A percentile compares a stretch with the other conserved stretches of the same genome.
Evolutionary conservation across 2,329 filamentous ascomycete genomes (phyloP).

Genomic region (Raffaelea ambrosiae): DNA sequence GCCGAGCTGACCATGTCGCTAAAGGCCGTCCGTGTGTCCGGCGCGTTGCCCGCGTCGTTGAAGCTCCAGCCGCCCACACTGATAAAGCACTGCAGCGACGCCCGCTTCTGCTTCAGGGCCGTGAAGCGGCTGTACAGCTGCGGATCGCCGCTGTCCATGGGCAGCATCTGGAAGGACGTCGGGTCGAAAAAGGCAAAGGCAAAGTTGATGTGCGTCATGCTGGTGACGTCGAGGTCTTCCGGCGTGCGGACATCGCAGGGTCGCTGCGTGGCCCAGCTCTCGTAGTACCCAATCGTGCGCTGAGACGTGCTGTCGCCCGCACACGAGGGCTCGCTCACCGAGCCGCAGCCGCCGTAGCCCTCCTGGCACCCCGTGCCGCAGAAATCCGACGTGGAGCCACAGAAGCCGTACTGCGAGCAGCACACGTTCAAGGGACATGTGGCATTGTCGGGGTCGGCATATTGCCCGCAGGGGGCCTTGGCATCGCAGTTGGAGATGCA

Average conservation of each 20-base stretch:
- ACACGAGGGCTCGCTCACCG: not conserved
- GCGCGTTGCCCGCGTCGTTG: constrained; percentile 27
- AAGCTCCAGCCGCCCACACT: constrained; percentile 33
- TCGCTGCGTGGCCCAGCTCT: constrained; percentile 16
- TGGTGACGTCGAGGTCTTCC: constrained; percentile 14
- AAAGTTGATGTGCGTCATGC: constrained; percentile 25
- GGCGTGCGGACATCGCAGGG: constrained; percentile 17
- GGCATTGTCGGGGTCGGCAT: not conserved
- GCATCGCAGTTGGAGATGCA: no score
- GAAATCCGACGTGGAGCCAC: constrained; percentile 21
- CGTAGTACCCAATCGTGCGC: constrained; percentile 21
- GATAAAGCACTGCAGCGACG: constrained; percentile 23
- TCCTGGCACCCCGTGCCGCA: constrained; percentile 9
- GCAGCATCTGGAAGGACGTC: constrained; percentile 14
- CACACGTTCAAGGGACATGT: constrained; percentile 17
- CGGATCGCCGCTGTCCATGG: constrained; percentile 3
- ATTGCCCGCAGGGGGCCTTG: not conserved
- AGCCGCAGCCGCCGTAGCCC: not conserved
- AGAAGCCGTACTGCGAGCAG: constrained; percentile 24
- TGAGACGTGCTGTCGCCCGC: not conserved
- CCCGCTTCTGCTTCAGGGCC: constrained; percentile 17
- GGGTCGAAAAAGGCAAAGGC: constrained; percentile 25
- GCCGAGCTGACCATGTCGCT: constrained; percentile 10
- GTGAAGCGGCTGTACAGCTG: constrained; percentile 21
- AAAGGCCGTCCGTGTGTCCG: constrained; percentile 17